Base-by-base conservation (phyloP, 331 rosid genomes). In the Cucumis variabilis region DNA sequence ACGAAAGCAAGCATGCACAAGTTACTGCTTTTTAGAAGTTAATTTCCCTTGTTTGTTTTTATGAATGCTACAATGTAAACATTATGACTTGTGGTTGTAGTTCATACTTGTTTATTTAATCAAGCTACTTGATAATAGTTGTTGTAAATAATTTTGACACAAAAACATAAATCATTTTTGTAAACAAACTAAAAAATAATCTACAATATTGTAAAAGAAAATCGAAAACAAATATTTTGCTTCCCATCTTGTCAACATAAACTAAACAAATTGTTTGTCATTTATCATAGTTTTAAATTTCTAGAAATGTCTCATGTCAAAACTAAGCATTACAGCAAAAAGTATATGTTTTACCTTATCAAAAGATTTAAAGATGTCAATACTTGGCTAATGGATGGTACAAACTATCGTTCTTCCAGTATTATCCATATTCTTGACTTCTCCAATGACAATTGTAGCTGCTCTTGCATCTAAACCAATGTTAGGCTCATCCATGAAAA, bases 401-500 rank as follows among this genome's bases (percentile, higher is more conserved):
- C 99, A 96, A 87, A 96, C 96, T 0, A 90, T 93, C 25, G 99
- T 96, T 87, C 99, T 92, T 73, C 99, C 98, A 6, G 99, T 95
- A 66, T 85, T 87, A n/a, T 90, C 98, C 20, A 96, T 93, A 73
- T 95, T 94, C 91, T 95, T 96, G 89, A 96, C 98, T 78, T 95
- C 99, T 48, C 99, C 95, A 93, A 96, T 94, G 86, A 96, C 99
- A 67, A 94, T 92, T 23, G 98, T 98, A 21, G 99, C 99, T 86
- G 98, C 94, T 88, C 99, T 91, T 15, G 99, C 99, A 90, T 96
- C 99, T 87, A 96, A 87, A 50, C 99, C 98, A 27, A 97, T 94
- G 60, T 98, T 96, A 81, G 99, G 99, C 80, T 96, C 98, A 88
- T 96, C 99, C 99, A 96, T 94, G 77, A 96, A 96, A 86, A 96